Base-by-base conservation (phyloP, 2,329 filamentous ascomycete genomes). In the Colletotrichum costaricense region DNA sequence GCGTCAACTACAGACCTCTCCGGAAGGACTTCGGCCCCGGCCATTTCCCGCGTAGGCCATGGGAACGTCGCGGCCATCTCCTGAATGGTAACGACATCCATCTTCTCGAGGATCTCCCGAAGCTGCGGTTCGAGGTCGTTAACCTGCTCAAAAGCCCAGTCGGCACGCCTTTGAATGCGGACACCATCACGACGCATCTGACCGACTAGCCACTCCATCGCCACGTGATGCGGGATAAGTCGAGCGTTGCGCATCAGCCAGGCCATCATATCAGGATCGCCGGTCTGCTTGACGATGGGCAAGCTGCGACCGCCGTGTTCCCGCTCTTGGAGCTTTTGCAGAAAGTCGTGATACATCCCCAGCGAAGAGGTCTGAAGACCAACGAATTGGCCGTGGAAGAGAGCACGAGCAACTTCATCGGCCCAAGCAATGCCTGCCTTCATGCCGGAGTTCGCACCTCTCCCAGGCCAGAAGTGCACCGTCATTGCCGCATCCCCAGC, bases 41-140 rank as follows among this genome's bases (percentile, higher is more conserved):
- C 77, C 80, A 82, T 82, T 46, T 81, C 78, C 5, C 79, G 74
- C 1, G 79, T 82, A 1, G 80, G 81, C 81, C 80, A 83, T n/a
- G 81, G 81, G 59, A 82, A 81, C 55, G 78, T 80, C 33, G 81
- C 79, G 0, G 80, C 80, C 81, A 82, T 82, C 63, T 82, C 78
- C 0, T 78, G 77, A 1, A 82, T 76, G 0, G 80, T 82, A 1
- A 78, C 56, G 7, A 75, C 74, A 33, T 77, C 65, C 24, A 82
- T 75, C 69, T 81, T 79, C 3, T 77, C 75, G 42, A 82, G 74
- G 5, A 82, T 79, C 16, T 78, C 79, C 28, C 79, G 77, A 5
- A 82, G 76, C 38, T 80, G 79, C 0, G 79, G 76, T 46, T 81
- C 78, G 35, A 82, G 74, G 57, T 80, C 80, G 33, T 75, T 74